Base-by-base conservation (phyloP, 805 yeast species). In the Kuraishia floccosa region DNA sequence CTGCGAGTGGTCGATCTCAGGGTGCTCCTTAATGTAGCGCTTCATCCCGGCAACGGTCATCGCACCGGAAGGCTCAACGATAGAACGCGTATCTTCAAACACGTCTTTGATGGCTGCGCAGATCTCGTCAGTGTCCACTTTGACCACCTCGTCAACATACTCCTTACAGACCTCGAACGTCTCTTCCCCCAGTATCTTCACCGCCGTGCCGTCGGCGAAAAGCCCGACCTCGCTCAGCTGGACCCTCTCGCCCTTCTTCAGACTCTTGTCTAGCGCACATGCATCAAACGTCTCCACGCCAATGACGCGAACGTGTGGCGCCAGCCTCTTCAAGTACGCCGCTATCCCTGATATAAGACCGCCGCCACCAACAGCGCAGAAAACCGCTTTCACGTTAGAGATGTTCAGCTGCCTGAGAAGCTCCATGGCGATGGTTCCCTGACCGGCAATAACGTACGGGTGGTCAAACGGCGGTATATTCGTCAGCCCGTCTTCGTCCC, bases 141-240 rank as follows among this genome's bases (percentile, higher is more conserved):
- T 63, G 4, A 87, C 76, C 25, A 87, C 77, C 39, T 85, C 97
- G 53, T 91, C 98, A n/a, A 93, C 83, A 16, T 52, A 55, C 28
- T 80, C 73, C 42, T 68, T 60, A 42, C 86, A 74, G 8, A 89
- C 67, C 46, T 91, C 67, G 65, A 84, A 91, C 9, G 95, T 82
- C 56, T 93, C 98, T 36, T 76, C 82, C 37, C 99, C 99, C 15
- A 85, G 65, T 17, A 77, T 53, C 48, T 76, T 82, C 26, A 91
- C 99, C 7, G 98, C 96, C 8, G 99, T 85, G 51, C 99, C 99
- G 54, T 91, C 99, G 15, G 98, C 98, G 57, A 91, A 91, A 6
- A 82, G 63, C n/a, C 99, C 99, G 3, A 87, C 97, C n/a, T 66
- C 60, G 16, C 63, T 54, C 31, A 93, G 63, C 3, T 62, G 49